Evolutionary conservation across 306 rosid species (phyloP).

Genomic region (Dryas drummondii): DNA sequence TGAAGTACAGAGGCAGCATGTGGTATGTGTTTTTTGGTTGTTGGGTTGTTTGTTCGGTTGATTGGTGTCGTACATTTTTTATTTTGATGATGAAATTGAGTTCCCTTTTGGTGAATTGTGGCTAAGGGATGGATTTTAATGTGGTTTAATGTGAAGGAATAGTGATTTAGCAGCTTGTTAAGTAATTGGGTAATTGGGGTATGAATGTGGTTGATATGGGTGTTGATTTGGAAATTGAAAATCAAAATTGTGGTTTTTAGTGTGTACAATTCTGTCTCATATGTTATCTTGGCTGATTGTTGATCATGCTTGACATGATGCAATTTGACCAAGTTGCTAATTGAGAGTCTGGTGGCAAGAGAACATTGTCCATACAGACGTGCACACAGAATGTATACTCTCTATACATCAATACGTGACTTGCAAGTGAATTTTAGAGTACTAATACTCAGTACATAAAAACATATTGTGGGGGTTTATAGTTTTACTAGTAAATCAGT

Average conservation of each 20-base stretch:
- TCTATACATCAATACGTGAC: not conserved
- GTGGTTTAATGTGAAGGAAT: not conserved
- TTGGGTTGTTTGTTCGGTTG: not conserved
- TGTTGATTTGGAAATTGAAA: not conserved
- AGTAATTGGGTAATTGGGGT: not conserved
- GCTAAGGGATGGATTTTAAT: conserved; percentile 14
- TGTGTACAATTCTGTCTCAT: not conserved
- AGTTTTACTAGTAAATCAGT: not conserved
- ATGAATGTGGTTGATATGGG: not conserved
- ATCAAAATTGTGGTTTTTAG: not conserved
- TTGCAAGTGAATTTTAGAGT: not conserved
- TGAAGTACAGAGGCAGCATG: conserved; percentile 95
- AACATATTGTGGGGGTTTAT: not conserved
- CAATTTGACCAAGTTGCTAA: no score
- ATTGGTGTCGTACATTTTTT: not conserved
- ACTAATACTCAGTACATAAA: not conserved
- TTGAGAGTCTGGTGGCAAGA: no score
- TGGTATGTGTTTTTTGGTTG: conserved; percentile 45
- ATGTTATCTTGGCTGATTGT: not conserved
- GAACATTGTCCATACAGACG: no score
- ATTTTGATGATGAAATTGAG: not conserved
- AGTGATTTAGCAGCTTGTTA: not conserved
- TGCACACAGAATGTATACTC: no score
- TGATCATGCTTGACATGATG: not conserved
- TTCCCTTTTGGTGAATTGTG: conserved; percentile 12